These are phyloP conservation scores for Rhododendron kiyosumense DNA, from an alignment of 148 eudicot species.

Conservation along the genomic window DNA sequence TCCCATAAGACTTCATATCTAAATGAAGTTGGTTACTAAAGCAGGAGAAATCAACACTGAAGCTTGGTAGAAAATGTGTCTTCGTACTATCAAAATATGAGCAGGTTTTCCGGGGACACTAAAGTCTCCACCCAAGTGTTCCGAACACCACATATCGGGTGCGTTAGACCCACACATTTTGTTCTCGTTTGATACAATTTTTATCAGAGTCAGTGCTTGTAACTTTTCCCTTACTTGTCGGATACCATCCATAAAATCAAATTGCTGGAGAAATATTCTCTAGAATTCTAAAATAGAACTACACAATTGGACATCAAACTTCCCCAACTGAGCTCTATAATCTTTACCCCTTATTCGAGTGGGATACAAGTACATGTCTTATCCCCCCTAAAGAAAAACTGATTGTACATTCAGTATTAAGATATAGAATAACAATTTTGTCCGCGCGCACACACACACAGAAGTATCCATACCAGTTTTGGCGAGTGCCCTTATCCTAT, in stretches of 20 bases:
- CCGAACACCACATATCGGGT: not conserved
- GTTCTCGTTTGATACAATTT: not conserved
- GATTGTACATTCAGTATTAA: not conserved
- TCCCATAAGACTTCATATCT: not conserved
- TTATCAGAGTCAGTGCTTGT: not conserved
- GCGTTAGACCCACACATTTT: not conserved
- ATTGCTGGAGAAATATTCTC: not conserved
- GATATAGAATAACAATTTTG: no score
- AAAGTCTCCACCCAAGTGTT: not conserved
- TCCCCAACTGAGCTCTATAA: not conserved
- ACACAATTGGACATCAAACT: not conserved
- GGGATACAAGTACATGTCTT: not conserved
- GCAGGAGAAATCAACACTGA: not conserved
- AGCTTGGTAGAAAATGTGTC: not conserved
- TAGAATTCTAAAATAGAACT: not conserved
- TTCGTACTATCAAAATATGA: not conserved
- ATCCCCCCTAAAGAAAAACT: not conserved
- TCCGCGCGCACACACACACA: no score
- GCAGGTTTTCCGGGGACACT: not conserved
- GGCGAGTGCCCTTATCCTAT: constrained; percentile 69
- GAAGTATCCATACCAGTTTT: constrained; percentile 55
- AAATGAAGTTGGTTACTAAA: not conserved
- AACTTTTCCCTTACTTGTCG: not conserved
- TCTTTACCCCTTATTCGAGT: not conserved
- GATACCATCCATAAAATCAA: not conserved